Evolutionary conservation across 805 yeast species (phyloP).

Genomic region (Yamadazyma scolyti): DNA sequence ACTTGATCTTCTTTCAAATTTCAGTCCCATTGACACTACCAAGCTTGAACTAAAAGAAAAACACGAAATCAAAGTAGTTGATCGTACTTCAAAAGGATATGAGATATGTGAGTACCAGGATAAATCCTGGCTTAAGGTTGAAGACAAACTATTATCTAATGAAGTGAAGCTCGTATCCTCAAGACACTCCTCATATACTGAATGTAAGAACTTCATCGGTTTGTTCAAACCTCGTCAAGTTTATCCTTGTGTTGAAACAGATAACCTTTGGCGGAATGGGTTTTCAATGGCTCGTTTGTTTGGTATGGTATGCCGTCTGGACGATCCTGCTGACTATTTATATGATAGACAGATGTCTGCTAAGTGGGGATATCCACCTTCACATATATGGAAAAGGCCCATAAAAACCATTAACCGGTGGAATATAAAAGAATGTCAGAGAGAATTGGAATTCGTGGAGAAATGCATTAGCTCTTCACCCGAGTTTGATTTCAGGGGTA

Average conservation of each 20-base stretch:
- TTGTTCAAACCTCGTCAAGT: slow-evolving; percentile 38
- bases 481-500: slow-evolving; percentile 1
- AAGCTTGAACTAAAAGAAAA: slow-evolving; percentile 1
- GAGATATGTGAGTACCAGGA: slow-evolving; percentile 19
- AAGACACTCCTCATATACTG: slow-evolving; percentile 46
- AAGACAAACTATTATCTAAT: slow-evolving; percentile 28
- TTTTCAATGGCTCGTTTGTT: slow-evolving; percentile 38
- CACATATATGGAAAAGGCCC: slow-evolving; percentile 13
- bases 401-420: slow-evolving; percentile 29
- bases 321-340: slow-evolving; percentile 2
- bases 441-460: slow-evolving; percentile 21
- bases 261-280: slow-evolving; percentile 32
- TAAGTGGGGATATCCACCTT: slow-evolving; percentile 16
- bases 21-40: slow-evolving; percentile 18
- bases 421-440: slow-evolving; percentile 26
- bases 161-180: slow-evolving; percentile 38
- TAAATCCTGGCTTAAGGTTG: slow-evolving; percentile 23
- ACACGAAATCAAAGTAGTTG: slow-evolving; percentile 10
- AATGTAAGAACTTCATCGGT: slow-evolving; percentile 30
- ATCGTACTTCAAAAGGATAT: slow-evolving; percentile 17
- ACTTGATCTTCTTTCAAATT: slow-evolving; percentile 26
- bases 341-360: slow-evolving; percentile 12
- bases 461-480: not conserved
- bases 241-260: slow-evolving; percentile 39
- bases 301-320: slow-evolving; percentile 27